These are phyloP conservation scores for Sarocladium strictum DNA, from an alignment of 2,329 filamentous ascomycete species.

Conservation along the genomic window DNA sequence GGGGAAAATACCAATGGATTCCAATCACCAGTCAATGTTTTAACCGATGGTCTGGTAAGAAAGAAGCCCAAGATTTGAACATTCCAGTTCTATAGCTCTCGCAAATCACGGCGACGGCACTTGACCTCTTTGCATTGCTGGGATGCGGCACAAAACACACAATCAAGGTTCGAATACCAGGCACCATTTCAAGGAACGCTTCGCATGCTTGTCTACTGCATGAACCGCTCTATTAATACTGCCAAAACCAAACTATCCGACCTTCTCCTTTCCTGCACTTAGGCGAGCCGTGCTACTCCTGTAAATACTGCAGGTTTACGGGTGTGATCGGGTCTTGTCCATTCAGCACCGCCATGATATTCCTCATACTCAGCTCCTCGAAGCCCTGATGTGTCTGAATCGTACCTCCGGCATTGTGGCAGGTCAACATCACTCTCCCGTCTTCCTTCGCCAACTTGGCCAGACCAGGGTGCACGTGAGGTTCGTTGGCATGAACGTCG, in stretches of 20 bases:
- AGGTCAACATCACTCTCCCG: conserved; percentile 51
- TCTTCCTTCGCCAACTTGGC: conserved; percentile 29
- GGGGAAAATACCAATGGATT: conserved; percentile 11
- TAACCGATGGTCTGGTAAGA: conserved; percentile 43
- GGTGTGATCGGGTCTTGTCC: conserved; percentile 50
- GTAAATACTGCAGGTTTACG: conserved; percentile 53
- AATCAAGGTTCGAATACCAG: not conserved
- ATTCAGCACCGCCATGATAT: conserved; percentile 53
- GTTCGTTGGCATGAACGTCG: conserved; percentile 60
- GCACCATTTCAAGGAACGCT: not conserved
- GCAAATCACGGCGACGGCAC: not conserved
- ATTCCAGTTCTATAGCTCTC: not conserved
- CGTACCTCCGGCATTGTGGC: conserved; percentile 62
- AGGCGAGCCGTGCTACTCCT: not conserved
- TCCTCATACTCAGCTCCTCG: conserved; percentile 61
- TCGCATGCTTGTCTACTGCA: not conserved
- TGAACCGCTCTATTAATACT: not conserved
- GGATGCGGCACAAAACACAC: not conserved
- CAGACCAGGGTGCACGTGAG: conserved; percentile 43
- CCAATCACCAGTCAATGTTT: conserved; percentile 35
- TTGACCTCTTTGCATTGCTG: not conserved
- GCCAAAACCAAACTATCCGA: too few species aligned
- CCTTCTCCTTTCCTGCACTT: not conserved
- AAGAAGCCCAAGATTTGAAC: conserved; percentile 47
- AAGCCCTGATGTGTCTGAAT: conserved; percentile 62